phyloP scores from a whole-genome alignment of 2,329 filamentous ascomycete species.

The Cladosporium sp. region DNA sequence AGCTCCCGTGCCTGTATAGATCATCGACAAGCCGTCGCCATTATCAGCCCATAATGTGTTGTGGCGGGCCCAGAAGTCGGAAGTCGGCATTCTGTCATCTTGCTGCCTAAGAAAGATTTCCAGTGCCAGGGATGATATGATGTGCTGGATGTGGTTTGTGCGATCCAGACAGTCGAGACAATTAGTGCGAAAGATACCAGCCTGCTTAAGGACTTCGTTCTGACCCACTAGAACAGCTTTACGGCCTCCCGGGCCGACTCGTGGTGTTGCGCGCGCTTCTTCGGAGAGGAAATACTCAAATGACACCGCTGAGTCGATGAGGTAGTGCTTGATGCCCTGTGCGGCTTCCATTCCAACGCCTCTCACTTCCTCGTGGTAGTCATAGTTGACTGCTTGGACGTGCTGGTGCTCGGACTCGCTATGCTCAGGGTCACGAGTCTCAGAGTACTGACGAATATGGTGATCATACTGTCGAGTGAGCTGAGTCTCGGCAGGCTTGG shows the following conservation, averaged over 20 bases:
- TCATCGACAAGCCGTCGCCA: conserved; percentile 86
- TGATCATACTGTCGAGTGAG: conserved; percentile 73
- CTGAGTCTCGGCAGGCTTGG: conserved; percentile 81
- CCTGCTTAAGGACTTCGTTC: conserved; percentile 69
- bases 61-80: conserved; percentile 89
- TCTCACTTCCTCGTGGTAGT: conserved; percentile 92
- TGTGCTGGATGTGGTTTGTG: conserved; percentile 92
- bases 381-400: conserved; percentile 78
- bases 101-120: conserved; percentile 76
- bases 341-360: conserved; percentile 89
- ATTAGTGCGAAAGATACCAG: conserved; percentile 93
- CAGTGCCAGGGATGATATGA: conserved; percentile 89
- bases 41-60: conserved; percentile 96
- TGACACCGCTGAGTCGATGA: conserved; percentile 72
- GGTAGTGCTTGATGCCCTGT: conserved; percentile 72
- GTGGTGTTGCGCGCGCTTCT: conserved; percentile 54
- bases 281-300: conserved; percentile 92
- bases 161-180: conserved; percentile 94
- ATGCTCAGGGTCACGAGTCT: conserved; percentile 39
- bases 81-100: conserved; percentile 56
- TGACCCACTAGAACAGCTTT: conserved; percentile 25
- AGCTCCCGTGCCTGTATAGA: conserved; percentile 93
- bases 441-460: conserved; percentile 68
- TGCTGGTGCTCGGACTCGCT: conserved; percentile 62
- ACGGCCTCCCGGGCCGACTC: conserved; percentile 35